Conservation (phyloP, 140 eudicot genomes). For the Erigeron philadelphicus region DNA sequence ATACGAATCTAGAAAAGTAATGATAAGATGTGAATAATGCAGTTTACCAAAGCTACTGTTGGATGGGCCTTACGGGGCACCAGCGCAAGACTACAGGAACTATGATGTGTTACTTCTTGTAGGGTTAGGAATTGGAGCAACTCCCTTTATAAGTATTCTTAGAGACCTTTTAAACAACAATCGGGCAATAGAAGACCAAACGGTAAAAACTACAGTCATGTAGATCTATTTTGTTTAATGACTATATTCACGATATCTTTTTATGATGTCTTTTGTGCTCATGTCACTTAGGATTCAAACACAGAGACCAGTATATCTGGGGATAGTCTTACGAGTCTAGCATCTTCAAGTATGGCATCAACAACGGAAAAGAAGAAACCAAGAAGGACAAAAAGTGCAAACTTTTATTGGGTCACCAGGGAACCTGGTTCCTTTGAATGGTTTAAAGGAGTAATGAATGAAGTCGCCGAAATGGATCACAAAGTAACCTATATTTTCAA, state of each 20-base stretch:
- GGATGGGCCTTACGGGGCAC: constrained; percentile 98
- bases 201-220: constrained; percentile 24
- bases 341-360: constrained; percentile 63
- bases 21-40: constrained; percentile 22
- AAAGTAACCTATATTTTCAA: constrained; percentile 39
- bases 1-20: constrained; percentile 2
- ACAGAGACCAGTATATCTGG: constrained; percentile 71
- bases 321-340: constrained; percentile 66
- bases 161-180: constrained; percentile 71
- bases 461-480: constrained; percentile 93
- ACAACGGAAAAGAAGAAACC: constrained; percentile 55
- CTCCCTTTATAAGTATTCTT: constrained; percentile 93
- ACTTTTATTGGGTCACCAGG: constrained; percentile 93
- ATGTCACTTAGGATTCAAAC: constrained; percentile 63
- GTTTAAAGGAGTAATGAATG: constrained; percentile 99
- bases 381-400: constrained; percentile 55
- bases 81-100: constrained; percentile 92
- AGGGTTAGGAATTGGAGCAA: constrained; percentile 98
- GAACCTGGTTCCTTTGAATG: constrained; percentile 96
- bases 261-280: constrained; percentile 16
- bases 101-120: constrained; percentile 89
- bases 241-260: neutral
- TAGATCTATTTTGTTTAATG: neutral
- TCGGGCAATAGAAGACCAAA: constrained; percentile 53
- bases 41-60: constrained; percentile 71